Conservation (phyloP, 495 filamentous ascomycete species). For the Podospora didyma region DNA sequence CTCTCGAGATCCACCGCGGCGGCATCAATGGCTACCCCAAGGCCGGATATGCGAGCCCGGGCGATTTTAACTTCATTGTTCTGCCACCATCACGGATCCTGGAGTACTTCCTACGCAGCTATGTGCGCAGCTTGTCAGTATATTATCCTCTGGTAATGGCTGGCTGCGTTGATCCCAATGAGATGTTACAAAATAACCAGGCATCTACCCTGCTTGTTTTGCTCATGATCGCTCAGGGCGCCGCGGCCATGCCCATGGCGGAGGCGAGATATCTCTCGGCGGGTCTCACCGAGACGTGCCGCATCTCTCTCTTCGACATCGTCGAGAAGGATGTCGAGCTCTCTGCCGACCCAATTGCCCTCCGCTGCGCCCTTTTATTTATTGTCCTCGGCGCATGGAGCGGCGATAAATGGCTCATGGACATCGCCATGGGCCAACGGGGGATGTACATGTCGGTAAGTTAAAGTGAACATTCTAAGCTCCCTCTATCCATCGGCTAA, state of each 20-base stretch:
- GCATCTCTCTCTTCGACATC: conserved; percentile 60
- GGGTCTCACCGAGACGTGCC: conserved; percentile 61
- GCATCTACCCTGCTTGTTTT: conserved; percentile 55
- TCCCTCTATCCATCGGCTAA: not conserved
- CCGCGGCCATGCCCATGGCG: conserved; percentile 50
- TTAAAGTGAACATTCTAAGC: not conserved
- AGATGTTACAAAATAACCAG: conserved; percentile 55
- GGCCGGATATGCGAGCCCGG: conserved; percentile 33
- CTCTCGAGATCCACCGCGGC: conserved; percentile 54
- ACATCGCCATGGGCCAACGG: conserved; percentile 65
- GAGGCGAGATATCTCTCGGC: conserved; percentile 57
- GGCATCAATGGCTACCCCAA: conserved; percentile 29
- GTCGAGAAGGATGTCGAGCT: conserved; percentile 63
- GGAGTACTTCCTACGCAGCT: conserved; percentile 57
- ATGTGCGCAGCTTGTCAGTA: conserved; percentile 53
- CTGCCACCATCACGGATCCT: conserved; percentile 56
- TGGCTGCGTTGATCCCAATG: conserved; percentile 54
- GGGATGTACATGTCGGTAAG: conserved; percentile 62
- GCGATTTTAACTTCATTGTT: conserved; percentile 51
- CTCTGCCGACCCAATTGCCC: conserved; percentile 51
- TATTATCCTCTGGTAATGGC: conserved; percentile 54
- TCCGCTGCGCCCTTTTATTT: conserved; percentile 59
- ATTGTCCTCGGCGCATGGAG: conserved; percentile 59
- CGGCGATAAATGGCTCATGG: conserved; percentile 69
- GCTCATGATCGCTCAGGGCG: conserved; percentile 64